Evolutionary conservation across 768 basidiomycete species (phyloP).

Genomic region (Boletus sp.): DNA sequence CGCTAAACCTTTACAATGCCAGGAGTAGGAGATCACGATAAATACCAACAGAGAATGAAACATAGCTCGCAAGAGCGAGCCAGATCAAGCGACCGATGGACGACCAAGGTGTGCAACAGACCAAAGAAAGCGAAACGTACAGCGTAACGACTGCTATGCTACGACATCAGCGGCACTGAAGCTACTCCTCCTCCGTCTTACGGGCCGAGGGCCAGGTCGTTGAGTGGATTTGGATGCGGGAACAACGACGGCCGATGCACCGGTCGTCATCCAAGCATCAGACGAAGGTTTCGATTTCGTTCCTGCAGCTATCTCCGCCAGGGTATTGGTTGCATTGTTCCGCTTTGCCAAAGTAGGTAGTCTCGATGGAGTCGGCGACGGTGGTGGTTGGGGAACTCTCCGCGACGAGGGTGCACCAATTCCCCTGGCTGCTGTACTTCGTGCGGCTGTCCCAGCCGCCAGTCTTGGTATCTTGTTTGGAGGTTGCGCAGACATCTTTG

Average conservation of each 20-base stretch:
- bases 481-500: slow-evolving; percentile 44
- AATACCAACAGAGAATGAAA: slow-evolving; percentile 24
- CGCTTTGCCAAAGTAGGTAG: slow-evolving; percentile 73
- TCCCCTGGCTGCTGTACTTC: slow-evolving; percentile 43
- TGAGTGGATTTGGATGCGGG: slow-evolving; percentile 65
- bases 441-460: slow-evolving; percentile 50
- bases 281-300: slow-evolving; percentile 38
- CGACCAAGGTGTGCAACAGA: slow-evolving; percentile 2
- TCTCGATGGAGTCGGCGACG: slow-evolving; percentile 71
- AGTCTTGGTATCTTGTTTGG: slow-evolving; percentile 70
- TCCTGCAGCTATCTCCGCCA: slow-evolving; percentile 49
- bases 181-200: slow-evolving; percentile 78
- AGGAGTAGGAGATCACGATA: slow-evolving; percentile 24
- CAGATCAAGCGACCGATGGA: slow-evolving; percentile 6
- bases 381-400: slow-evolving; percentile 45
- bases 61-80: neutral
- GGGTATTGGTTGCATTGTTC: slow-evolving; percentile 40
- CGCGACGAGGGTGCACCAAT: slow-evolving; percentile 33
- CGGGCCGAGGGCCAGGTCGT: slow-evolving; percentile 70
- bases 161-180: slow-evolving; percentile 87
- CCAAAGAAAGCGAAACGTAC: slow-evolving; percentile 14
- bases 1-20: slow-evolving; percentile 33
- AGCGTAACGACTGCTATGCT: slow-evolving; percentile 44
- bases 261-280: slow-evolving; percentile 78
- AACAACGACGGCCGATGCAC: slow-evolving; percentile 64